A percentile compares a stretch with the other conserved stretches of the same genome.
phyloP scores from a whole-genome alignment of 2,329 filamentous ascomycete genomes.

The Tolypocladium sp. region DNA sequence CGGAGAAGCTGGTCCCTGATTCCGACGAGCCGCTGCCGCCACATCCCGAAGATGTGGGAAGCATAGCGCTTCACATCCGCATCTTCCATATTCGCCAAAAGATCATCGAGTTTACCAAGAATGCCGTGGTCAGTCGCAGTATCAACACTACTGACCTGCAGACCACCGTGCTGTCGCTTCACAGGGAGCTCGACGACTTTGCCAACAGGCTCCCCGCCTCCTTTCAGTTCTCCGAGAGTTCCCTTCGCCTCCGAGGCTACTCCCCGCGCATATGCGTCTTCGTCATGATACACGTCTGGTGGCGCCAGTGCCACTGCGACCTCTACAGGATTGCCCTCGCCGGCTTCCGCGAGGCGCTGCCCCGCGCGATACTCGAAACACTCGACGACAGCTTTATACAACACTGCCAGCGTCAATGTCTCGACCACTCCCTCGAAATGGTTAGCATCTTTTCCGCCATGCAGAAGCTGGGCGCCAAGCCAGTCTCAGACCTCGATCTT shows the following conservation, averaged over 20 bases:
- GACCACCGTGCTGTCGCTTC: constrained; percentile 32
- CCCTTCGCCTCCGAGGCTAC: constrained; percentile 45
- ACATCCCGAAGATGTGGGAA: constrained; percentile 42
- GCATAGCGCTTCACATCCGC: constrained; percentile 46
- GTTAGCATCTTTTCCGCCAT: constrained; percentile 44
- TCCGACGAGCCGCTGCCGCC: constrained; percentile 29
- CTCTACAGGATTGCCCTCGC: constrained; percentile 43
- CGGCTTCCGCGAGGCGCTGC: constrained; percentile 41
- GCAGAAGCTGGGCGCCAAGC: constrained; percentile 40
- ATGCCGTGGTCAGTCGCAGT: constrained; percentile 23
- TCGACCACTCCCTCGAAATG: constrained; percentile 46
- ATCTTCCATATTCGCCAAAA: constrained; percentile 45
- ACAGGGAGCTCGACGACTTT: constrained; percentile 42
- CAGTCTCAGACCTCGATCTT: constrained; percentile 45
- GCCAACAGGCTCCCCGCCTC: constrained; percentile 43
- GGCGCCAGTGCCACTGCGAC: constrained; percentile 49
- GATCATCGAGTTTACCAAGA: constrained; percentile 44
- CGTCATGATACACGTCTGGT: constrained; percentile 52
- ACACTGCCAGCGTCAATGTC: constrained; percentile 40
- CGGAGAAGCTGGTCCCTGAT: constrained; percentile 39
- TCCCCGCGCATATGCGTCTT: constrained; percentile 48
- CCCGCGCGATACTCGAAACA: constrained; percentile 30
- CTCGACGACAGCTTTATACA: constrained; percentile 39
- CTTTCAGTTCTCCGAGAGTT: constrained; percentile 49
- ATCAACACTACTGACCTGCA: constrained; percentile 34